Conservation (phyloP, 1,139 yeast genomes). For the Lodderomyces beijingensis region DNA sequence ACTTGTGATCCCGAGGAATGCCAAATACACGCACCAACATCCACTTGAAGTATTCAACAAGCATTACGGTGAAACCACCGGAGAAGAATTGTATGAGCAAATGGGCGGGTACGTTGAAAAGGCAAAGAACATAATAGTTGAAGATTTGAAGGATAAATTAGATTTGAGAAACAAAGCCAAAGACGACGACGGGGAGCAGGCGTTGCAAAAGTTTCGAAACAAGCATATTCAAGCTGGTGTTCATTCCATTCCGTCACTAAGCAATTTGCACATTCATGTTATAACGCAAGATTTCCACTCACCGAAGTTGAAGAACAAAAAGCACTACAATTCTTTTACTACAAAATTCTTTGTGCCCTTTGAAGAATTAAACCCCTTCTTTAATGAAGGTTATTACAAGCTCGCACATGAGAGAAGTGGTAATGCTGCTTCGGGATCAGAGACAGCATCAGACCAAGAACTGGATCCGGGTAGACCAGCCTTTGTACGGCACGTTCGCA, state of each 20-base stretch:
- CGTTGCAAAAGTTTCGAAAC: conserved; percentile 20
- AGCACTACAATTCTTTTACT: conserved; percentile 70
- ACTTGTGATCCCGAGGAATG: conserved; percentile 55
- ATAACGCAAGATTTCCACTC: conserved; percentile 63
- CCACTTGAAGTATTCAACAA: conserved; percentile 52
- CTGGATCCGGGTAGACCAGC: conserved; percentile 6
- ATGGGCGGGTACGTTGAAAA: conserved; percentile 37
- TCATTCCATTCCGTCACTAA: conserved; percentile 68
- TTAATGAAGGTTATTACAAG: conserved; percentile 8
- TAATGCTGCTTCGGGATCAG: background rate
- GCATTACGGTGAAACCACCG: conserved; percentile 15
- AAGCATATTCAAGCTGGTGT: conserved; percentile 56
- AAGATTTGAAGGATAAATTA: conserved; percentile 25
- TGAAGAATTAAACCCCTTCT: conserved; percentile 19
- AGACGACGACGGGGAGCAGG: conserved; percentile 5
- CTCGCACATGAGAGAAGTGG: conserved; percentile 2
- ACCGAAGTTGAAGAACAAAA: conserved; percentile 50
- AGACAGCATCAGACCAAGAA: background rate
- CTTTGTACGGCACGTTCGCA: conserved; percentile 8
- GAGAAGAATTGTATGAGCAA: conserved; percentile 23
- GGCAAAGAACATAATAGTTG: conserved; percentile 37
- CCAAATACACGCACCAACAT: conserved; percentile 33
- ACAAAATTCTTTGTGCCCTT: conserved; percentile 61
- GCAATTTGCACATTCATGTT: conserved; percentile 69
- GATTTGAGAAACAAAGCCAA: too few relatives aligned